Conservation (phyloP, 2,329 filamentous ascomycete genomes). For the Ceratocystis variospora region DNA sequence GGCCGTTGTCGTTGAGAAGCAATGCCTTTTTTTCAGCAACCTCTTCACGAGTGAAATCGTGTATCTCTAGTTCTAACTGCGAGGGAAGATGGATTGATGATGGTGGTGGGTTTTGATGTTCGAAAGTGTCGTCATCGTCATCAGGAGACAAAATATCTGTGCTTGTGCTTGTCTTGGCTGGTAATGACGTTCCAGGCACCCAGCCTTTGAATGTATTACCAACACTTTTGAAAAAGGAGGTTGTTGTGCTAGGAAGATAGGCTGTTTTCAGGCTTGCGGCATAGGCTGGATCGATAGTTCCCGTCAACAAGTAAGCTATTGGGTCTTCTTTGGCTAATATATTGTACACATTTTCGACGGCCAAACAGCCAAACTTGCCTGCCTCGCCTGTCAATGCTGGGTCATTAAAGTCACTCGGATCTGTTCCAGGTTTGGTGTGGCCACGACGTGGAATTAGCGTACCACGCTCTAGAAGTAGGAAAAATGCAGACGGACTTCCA, state of each 20-base stretch:
- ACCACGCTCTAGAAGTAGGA: constrained; percentile 67
- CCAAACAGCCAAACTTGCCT: constrained; percentile 75
- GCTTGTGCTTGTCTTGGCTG: background rate
- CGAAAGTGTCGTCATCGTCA: background rate
- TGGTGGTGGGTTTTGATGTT: background rate
- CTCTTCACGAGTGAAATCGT: constrained; percentile 87
- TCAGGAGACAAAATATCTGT: background rate
- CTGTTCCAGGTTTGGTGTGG: constrained; percentile 59
- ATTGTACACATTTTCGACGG: constrained; percentile 94
- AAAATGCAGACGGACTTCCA: constrained; percentile 85
- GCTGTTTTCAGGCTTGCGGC: constrained; percentile 63
- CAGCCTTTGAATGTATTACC: constrained; percentile 49
- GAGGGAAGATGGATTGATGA: constrained; percentile 39
- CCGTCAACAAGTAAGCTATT: constrained; percentile 85
- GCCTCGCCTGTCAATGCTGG: constrained; percentile 57
- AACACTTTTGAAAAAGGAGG: constrained; percentile 51
- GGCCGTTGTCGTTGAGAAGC: constrained; percentile 87
- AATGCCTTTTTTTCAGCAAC: constrained; percentile 79
- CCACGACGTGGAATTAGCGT: constrained; percentile 62
- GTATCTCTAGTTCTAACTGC: constrained; percentile 81
- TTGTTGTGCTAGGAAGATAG: constrained; percentile 59
- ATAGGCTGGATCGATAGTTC: constrained; percentile 71
- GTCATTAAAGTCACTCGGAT: constrained; percentile 44
- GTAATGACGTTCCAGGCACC: constrained; percentile 35
- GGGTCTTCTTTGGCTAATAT: constrained; percentile 58